Evolutionary conservation across 129 eudicot species (phyloP), one percentile per base, ranked within the genome.

Genomic region (Flaveria sonorensis): DNA sequence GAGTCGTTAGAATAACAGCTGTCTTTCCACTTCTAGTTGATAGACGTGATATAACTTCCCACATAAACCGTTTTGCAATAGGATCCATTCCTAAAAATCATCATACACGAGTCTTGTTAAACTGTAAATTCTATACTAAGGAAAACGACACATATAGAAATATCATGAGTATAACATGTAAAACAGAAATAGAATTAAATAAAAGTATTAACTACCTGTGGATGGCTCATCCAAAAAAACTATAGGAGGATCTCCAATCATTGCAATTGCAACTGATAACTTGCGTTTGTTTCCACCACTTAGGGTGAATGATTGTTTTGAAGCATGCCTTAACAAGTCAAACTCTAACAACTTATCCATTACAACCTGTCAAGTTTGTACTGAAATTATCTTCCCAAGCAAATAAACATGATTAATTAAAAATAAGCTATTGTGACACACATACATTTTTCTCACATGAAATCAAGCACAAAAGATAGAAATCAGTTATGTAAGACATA

Each of bases 231-330:
- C 98, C 86, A 93, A 85, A 56, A 93, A 87, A 42, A 93, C 98
- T 14, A 93, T 84, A 48, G 97, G 92, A 84, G 98, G 98, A 83
- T 93, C 92, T 68, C 98, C 98, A 74, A 93, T 90, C 98, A 93
- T 93, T 65, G 98, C 98, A 89, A 93, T 89, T 40, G 98, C 98
- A 83, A 93, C 98, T 60, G 98, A 93, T 79, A 93, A 79, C 76
- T 93, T 93, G 63, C 98, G 92, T 79, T 93, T 93, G 83, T 93
- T 93, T 13, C 98, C 98, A 28, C 98, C 98, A 76, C 98, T 93
- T 40, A 93, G 77, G 72, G 98, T 79, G 83, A 84, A 93, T 45
- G 98, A 93, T 74, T 89, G 98, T 72, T 93, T 90, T 79, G 81
- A 71, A 62, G 96, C 96, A 80, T 90, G 92, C 72, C 86, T 93